A percentile compares a stretch with the other conserved stretches of the same genome.
Evolutionary conservation across 1,284 basidiomycete species (phyloP).

Genomic region (Ceratobasidium sp.): DNA sequence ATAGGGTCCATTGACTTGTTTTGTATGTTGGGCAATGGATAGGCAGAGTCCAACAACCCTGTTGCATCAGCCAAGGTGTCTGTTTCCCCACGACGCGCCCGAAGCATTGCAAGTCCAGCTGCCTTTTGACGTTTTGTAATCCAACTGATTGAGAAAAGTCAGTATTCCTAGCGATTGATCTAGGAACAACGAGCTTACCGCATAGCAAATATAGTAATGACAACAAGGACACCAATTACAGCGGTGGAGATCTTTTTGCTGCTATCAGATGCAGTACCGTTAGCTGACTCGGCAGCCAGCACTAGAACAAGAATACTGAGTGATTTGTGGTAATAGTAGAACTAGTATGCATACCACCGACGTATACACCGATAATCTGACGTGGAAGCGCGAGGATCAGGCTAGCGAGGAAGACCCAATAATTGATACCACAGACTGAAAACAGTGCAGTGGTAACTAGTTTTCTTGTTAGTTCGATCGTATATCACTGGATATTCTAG

Average conservation of each 20-base stretch:
- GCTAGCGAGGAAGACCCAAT: slow-evolving; percentile 4
- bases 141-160: neutral
- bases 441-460: slow-evolving; percentile 19
- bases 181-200: neutral
- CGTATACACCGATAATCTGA: neutral
- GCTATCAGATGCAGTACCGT: neutral
- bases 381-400: neutral
- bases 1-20: too few relatives aligned
- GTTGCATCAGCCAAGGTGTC: neutral
- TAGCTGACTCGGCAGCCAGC: too few relatives aligned
- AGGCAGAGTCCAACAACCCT: too few relatives aligned
- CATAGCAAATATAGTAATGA: slow-evolving; percentile 1
- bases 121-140: neutral
- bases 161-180: neutral
- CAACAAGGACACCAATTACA: neutral
- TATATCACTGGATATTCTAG: too few relatives aligned
- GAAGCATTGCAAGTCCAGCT: neutral
- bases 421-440: slow-evolving; percentile 9
- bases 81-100: neutral
- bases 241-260: neutral
- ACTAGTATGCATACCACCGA: slow-evolving; percentile 9
- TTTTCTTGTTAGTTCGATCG: too few relatives aligned
- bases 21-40: too few relatives aligned
- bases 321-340: neutral
- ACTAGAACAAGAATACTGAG: neutral